Evolutionary conservation across 2,329 filamentous ascomycete species (phyloP), one percentile per base, ranked within the genome.

Genomic region (Trichophyton simii): DNA sequence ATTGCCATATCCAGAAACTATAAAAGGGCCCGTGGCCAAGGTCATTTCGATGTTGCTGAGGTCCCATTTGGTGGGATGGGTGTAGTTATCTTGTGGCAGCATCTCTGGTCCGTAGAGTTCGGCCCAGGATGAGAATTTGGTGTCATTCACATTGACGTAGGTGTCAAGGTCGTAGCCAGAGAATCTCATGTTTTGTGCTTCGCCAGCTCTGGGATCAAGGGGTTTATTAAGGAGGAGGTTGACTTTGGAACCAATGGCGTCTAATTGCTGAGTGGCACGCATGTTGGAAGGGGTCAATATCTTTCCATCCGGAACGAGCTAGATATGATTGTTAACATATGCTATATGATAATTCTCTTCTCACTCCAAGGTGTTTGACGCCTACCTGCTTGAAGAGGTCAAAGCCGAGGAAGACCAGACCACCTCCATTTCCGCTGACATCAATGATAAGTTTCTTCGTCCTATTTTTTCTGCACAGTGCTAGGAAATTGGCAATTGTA

Each of bases 371-470:
- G 34, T 9, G 25, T 1, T 28, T 28, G 25, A 6, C 25, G 57
- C 61, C 57, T 55, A 66, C 63, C 63, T 82, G 78, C 34, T 76
- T 76, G 68, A 85, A 85, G 0, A 79, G 66, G 48, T 80, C 77
- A 52, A 75, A 76, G 1, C 77, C 79, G 4, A 77, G 74, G 7
- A 73, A 66, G 11, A 82, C 68, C 48, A 72, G 71, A 1, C 86
- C 85, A 44, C 85, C 86, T 0, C 75, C 75, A 64, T 88, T 89
- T 1, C 75, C 77, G 3, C 81, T 78, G 5, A 88, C 68, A 64
- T 88, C 86, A 62, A 88, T 80, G 34, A 88, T 76, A 3, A 88
- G 74, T 68, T 82, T 84, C n/a, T 75, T 81, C 68, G 83, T 84
- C 1, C 77, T 76, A 1, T 74, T 73, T 1, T 69, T 64, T 46